Evolutionary conservation across 192 early-diverging fungal genomes (phyloP).

Genomic region (Coemansia brasiliensis): DNA sequence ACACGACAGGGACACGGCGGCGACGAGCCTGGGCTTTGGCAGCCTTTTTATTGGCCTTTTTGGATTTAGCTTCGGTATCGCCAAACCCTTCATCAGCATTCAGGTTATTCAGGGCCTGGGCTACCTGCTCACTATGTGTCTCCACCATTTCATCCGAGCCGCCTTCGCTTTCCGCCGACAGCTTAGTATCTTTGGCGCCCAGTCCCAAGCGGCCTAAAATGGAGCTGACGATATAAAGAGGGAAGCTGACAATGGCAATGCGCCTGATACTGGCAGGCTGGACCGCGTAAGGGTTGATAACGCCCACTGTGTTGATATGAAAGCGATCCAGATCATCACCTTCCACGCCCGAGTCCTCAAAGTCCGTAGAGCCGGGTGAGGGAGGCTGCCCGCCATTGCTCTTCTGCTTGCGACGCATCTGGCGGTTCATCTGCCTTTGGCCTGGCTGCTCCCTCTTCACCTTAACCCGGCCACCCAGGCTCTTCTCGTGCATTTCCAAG

Average conservation of each 20-base stretch:
- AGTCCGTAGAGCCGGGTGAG: constrained; percentile 6
- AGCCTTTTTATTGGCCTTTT: constrained; percentile 49
- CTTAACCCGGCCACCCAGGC: constrained; percentile 16
- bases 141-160: not conserved
- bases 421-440: constrained; percentile 13
- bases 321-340: constrained; percentile 24
- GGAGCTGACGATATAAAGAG: constrained; percentile 8
- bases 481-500: constrained; percentile 24
- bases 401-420: constrained; percentile 24
- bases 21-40: constrained; percentile 48
- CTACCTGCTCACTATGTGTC: constrained; percentile 1
- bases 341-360: constrained; percentile 43
- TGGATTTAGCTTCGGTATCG: constrained; percentile 30
- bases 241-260: constrained; percentile 34
- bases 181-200: not conserved
- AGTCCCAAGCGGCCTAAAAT: constrained; percentile 20
- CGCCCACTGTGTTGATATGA: constrained; percentile 47
- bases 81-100: not conserved
- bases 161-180: constrained; percentile 6
- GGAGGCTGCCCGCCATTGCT: not conserved
- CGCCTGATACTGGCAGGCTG: constrained; percentile 33
- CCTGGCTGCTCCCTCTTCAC: constrained; percentile 6
- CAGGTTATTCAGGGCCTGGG: not conserved
- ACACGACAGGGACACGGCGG: constrained; percentile 37
- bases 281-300: constrained; percentile 51